Evolutionary conservation across 164 flowering plant genomes (phyloP), one percentile per base, ranked within the genome.

Genomic region (Taxillus chinensis): DNA sequence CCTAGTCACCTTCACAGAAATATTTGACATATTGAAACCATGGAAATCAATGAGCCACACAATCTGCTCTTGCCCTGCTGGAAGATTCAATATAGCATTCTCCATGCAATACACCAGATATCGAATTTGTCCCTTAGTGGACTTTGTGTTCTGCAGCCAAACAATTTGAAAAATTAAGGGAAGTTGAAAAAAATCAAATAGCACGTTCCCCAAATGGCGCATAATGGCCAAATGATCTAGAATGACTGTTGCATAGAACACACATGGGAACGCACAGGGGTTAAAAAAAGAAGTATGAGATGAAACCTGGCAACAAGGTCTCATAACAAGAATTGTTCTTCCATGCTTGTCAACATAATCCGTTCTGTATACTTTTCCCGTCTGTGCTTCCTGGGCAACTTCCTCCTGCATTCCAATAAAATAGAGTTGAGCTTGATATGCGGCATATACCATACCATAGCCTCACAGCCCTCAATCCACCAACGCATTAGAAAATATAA

Each of bases 51-150:
- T 81, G 63, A 92, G 76, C 98, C 98, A 92, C n/a, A 87, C 83
- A 93, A 92, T 86, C 83, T 89, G 92, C 55, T 90, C 99, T 64
- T 89, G 96, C 40, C 77, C 73, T 41, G 75, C 68, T 13, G 92
- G 85, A 55, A 90, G 79, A 77, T 89, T 87, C 55, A 89, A 39
- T 49, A 93, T 77, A 6, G 99, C 99, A 82, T 93, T 93, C 79
- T 93, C 99, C 97, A 90, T 83, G 78, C 92, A 87, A 63, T 93
- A 93, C 12, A 93, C 97, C 71, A 93, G 77, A 65, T 84, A 85
- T 67, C 70, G 83, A 42, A 93, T 86, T 65, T 90, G 92, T 38
- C 87, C 92, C 68, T 80, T 83, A 3, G 74, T 76, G 7, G 96
- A 86, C 66, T 86, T 86, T 45, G 99, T 64, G 70, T 93, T 90